Base-by-base conservation (phyloP, 139 green algal species). In the Trebouxia sp. region DNA sequence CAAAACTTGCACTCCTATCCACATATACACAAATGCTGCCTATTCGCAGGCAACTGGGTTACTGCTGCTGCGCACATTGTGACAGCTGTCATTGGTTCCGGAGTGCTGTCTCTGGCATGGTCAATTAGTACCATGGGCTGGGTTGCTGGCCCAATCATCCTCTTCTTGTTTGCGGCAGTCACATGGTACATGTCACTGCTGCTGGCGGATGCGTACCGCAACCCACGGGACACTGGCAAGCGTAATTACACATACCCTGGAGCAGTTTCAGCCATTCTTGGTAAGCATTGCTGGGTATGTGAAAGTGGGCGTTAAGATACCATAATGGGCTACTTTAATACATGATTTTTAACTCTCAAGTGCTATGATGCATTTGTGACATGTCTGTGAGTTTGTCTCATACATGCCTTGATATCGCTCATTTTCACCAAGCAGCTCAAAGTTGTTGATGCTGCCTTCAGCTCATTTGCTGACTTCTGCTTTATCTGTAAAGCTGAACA, bases 151-250 rank as follows among this genome's bases (percentile, higher is more conserved):
- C 39, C 77, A 4, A 28, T 84, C 1, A 62, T 88, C 15, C 78
- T 82, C 20, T 65, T 89, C 41, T 12, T 85, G n/a, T 80, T 86
- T 56, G 85, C 85, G 14, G 62, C 55, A 28, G 75, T 91, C 65
- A 84, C 53, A 8, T 62, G 86, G 47, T 92, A 84, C 62, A 80
- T 51, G 7, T 56, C 58, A 2, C 38, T 81, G 4, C 51, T 92
- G 79, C 80, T 92, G 39, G 48, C 80, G 26, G 78, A 88, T 22
- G 30, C 87, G 5, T 90, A 90, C 74, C 66, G 79, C 22, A 75
- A 62, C 26, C 79, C 79, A 37, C 12, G 30, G 22, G 50, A 48
- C 0, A 48, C 45, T 3, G 37, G 43, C 22, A 39, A 72, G 38
- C 66, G 79, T 12, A 70, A 83, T 37, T 83, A 83, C 79, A 79